Percentiles rank a stretch among this genome's conserved stretches.
Evolutionary conservation across 305 asterid genomes (phyloP).

Genomic region (Fraxinus angustifolia): DNA sequence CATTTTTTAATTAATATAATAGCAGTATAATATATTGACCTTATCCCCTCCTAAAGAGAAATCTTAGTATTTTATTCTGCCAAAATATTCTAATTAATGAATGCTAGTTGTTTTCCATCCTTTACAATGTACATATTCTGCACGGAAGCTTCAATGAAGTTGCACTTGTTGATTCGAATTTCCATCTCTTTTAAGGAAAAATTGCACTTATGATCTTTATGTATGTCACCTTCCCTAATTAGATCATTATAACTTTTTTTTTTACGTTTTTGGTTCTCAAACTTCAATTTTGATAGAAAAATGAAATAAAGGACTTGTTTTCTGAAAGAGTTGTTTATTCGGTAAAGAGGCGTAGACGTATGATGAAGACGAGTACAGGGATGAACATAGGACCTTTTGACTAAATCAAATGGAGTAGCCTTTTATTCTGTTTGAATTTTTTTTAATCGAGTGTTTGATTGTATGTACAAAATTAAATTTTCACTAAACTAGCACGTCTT

Average conservation of each 20-base stretch:
- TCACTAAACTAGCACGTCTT: not conserved
- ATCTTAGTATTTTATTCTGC: not conserved
- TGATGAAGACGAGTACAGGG: too few species aligned
- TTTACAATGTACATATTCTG: not conserved
- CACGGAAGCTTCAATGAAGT: constrained; percentile 20
- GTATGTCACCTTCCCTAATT: not conserved
- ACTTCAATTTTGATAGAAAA: not conserved
- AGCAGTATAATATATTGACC: not conserved
- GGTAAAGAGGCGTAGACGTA: too few species aligned
- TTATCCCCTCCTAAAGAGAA: not conserved
- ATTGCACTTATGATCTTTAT: not conserved
- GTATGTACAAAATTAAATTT: not conserved
- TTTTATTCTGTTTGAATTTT: too few species aligned
- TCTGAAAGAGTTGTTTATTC: too few species aligned
- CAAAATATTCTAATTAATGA: constrained; percentile 15
- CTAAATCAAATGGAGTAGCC: too few species aligned
- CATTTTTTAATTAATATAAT: not conserved
- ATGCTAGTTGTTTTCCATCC: not conserved
- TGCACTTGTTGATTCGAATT: not conserved
- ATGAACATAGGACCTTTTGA: too few species aligned
- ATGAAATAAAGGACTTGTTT: too few species aligned
- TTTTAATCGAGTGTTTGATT: too few species aligned
- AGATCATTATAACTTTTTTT: not conserved
- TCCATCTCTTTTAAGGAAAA: not conserved
- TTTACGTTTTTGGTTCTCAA: not conserved